phyloP scores from a whole-genome alignment of 768 basidiomycete genomes.

The Hericium coralloides region DNA sequence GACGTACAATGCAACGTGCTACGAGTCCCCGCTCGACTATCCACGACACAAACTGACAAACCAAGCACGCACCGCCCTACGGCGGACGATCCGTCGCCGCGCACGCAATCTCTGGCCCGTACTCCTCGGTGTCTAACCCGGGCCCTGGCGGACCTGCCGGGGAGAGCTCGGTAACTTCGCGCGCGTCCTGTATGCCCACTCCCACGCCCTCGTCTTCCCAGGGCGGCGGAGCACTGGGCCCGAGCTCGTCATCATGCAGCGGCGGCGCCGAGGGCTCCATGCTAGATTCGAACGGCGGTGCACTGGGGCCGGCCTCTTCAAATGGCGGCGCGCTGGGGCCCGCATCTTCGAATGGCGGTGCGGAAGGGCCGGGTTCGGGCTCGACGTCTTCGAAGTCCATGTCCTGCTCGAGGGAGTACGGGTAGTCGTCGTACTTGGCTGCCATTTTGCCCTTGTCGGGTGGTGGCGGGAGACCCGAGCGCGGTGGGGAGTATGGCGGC shows the following conservation, averaged over 20 bases:
- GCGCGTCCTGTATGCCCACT: neutral
- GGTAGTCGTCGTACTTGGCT: slow-evolving; percentile 1
- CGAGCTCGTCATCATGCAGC: neutral
- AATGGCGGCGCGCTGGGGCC: slow-evolving; percentile 4
- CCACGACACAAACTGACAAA: no score
- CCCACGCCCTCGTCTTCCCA: neutral
- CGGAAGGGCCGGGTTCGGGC: slow-evolving; percentile 6
- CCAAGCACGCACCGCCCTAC: no score
- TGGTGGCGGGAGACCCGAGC: slow-evolving; percentile 8
- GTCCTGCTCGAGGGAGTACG: slow-evolving; percentile 7
- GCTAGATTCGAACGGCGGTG: neutral
- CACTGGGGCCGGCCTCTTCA: neutral
- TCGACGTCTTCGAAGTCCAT: slow-evolving; percentile 4
- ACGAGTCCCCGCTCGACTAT: no score
- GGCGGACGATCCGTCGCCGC: no score
- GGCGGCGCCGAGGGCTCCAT: slow-evolving; percentile 8
- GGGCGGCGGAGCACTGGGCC: neutral
- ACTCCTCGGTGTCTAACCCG: no score
- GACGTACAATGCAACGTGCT: no score
- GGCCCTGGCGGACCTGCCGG: no score
- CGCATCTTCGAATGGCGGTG: slow-evolving; percentile 10
- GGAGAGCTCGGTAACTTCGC: neutral
- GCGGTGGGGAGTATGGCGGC: slow-evolving; percentile 9
- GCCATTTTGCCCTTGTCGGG: slow-evolving; percentile 8
- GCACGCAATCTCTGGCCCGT: no score